Conservation (phyloP, 352 stramenopile species). For the Lagenidium sp. region DNA sequence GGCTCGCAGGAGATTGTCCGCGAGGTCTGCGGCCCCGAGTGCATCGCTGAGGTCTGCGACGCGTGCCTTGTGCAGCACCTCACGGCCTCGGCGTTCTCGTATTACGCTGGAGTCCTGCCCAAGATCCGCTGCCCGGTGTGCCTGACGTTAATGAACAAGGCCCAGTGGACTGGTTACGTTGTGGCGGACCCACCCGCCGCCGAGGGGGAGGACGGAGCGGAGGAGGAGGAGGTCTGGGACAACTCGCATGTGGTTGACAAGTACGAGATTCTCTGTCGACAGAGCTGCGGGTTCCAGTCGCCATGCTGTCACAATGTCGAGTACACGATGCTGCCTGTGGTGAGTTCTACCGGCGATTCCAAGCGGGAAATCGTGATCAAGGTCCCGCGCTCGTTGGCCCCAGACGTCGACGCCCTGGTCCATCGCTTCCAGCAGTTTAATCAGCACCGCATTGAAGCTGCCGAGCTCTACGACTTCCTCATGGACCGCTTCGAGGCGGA, state of each 20-base stretch:
- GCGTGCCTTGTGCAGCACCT: slow-evolving; percentile 41
- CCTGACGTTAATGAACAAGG: slow-evolving; percentile 37
- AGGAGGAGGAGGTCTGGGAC: slow-evolving; percentile 15
- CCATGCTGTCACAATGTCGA: slow-evolving; percentile 47
- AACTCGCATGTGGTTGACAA: slow-evolving; percentile 43
- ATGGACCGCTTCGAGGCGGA: slow-evolving; percentile 12
- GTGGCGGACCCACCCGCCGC: slow-evolving; percentile 5
- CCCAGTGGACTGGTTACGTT: slow-evolving; percentile 32
- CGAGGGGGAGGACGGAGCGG: neutral
- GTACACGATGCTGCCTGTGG: slow-evolving; percentile 39
- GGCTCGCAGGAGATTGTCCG: slow-evolving; percentile 20
- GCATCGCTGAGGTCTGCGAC: slow-evolving; percentile 30
- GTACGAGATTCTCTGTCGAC: slow-evolving; percentile 41
- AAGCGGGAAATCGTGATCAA: slow-evolving; percentile 6
- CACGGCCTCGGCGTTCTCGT: slow-evolving; percentile 41
- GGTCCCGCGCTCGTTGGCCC: slow-evolving; percentile 9
- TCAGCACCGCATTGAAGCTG: slow-evolving; percentile 22
- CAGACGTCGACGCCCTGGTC: slow-evolving; percentile 11
- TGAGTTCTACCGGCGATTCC: slow-evolving; percentile 3
- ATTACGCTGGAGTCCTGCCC: slow-evolving; percentile 47
- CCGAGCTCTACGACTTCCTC: slow-evolving; percentile 28
- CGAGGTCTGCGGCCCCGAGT: slow-evolving; percentile 26
- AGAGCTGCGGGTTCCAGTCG: slow-evolving; percentile 53
- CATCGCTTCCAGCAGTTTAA: slow-evolving; percentile 21
- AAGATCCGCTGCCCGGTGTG: slow-evolving; percentile 63